Evolutionary conservation across 179 eudicot genomes (phyloP), one percentile per base, ranked within the genome.

Genomic region (Sideroxylon spinosum): DNA sequence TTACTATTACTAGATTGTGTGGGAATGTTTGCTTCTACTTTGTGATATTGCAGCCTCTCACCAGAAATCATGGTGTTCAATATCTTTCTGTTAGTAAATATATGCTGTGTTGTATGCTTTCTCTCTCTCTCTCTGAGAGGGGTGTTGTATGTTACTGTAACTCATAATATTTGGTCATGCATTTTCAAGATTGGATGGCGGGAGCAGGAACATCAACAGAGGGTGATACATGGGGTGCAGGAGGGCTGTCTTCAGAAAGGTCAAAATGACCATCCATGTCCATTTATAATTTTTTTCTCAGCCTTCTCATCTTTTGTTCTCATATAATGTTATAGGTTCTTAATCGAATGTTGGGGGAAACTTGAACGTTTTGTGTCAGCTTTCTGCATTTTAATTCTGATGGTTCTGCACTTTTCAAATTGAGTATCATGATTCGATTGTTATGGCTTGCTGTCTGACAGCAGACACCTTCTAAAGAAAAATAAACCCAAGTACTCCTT

Each of bases 121-220:
- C 23, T 75, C 48, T 60, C 17, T 8, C 26, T 20, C 10, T 70
- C 17, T 10, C 29, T 70, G 17, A 55, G 48, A 44, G 65, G 62
- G 73, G 9, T 20, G 55, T 32, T 67, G 2, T 68, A 55, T 29
- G 12, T 14, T 3, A 14, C 55, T 64, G 53, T 52, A 14, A 52
- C 44, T 37, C 44, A 37, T 56, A 67, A 68, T 48, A 12, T n/a
- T 1, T 56, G 19, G 46, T 69, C 13, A 22, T 75, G 26, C 77
- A 32, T 66, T 81, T 71, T 81, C 75, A 66, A 94, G 98, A 89
- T 82, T 94, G 97, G 98, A 86, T 86, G 81, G 89, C 83, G 75
- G 94, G 89, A 72, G 82, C 90, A 61, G 87, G 89, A 66, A 84
- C 88, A 61, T 80, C 96, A 78, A 81, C 88, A 76, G 89, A 84